Percentiles rank a stretch among this genome's conserved stretches.
Evolutionary conservation across 805 yeast genomes (phyloP).

Genomic region (Ascoidea rubescens): DNA sequence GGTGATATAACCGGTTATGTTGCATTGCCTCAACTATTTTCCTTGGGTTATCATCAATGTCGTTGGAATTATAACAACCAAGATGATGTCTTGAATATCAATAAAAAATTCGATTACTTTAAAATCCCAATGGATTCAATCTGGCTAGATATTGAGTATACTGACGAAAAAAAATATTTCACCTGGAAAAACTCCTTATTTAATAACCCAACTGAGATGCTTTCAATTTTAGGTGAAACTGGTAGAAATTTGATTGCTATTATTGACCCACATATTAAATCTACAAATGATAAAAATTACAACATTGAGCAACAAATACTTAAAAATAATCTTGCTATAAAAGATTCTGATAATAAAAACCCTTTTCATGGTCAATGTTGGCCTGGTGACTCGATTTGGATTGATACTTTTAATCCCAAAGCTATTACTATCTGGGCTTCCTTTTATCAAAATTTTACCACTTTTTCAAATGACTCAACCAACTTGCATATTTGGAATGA

Average conservation of each 20-base stretch:
- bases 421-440: constrained; percentile 48
- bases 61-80: constrained; percentile 95
- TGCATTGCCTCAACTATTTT: constrained; percentile 58
- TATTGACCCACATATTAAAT: constrained; percentile 83
- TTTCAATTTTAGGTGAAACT: constrained; percentile 46
- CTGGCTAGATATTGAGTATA: constrained; percentile 92
- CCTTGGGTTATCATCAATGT: constrained; percentile 90
- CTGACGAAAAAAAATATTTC: constrained; percentile 76
- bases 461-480: constrained; percentile 32
- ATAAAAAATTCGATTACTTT: constrained; percentile 52
- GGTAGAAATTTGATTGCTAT: constrained; percentile 75
- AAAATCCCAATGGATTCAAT: constrained; percentile 80
- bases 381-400: constrained; percentile 96
- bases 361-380: constrained; percentile 82
- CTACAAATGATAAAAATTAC: constrained; percentile 29
- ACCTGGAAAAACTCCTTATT: constrained; percentile 75
- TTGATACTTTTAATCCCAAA: constrained; percentile 64
- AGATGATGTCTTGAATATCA: constrained; percentile 66
- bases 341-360: constrained; percentile 26
- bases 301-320: constrained; percentile 41
- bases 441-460: constrained; percentile 32
- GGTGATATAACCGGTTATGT: constrained; percentile 63
- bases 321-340: constrained; percentile 29
- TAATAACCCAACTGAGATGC: constrained; percentile 62
- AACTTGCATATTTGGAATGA: constrained; percentile 91